Conservation (phyloP, 768 basidiomycete species). For the Leccinum sublutescens region DNA sequence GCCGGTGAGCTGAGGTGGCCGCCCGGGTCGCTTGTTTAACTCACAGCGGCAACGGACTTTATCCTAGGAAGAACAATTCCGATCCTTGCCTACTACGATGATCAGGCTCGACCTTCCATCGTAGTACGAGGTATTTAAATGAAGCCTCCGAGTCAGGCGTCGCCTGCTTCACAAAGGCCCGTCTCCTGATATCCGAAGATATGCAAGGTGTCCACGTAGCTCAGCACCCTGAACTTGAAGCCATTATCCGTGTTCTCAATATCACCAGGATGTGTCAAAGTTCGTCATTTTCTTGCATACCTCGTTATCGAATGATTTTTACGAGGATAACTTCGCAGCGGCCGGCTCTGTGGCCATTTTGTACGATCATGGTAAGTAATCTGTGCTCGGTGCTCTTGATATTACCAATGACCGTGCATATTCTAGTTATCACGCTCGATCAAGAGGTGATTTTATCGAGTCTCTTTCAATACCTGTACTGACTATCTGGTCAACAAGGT, state of each 20-base stretch:
- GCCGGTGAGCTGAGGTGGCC: too few species aligned
- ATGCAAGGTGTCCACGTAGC: neutral
- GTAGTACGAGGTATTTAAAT: neutral
- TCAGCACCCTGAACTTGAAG: neutral
- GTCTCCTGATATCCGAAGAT: neutral
- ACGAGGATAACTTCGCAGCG: neutral
- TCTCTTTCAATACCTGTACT: neutral
- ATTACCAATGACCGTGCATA: neutral
- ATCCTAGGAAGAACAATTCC: too few species aligned
- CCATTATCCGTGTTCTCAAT: neutral
- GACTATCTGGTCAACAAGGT: neutral
- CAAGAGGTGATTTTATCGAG: neutral
- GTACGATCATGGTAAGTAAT: slow-evolving; percentile 1
- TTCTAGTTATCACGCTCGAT: slow-evolving; percentile 5
- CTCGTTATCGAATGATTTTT: neutral
- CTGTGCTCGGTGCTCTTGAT: neutral
- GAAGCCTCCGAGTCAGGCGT: neutral
- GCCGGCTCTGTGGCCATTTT: neutral
- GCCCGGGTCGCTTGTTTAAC: too few species aligned
- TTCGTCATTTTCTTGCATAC: neutral
- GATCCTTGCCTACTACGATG: too few species aligned
- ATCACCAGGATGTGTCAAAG: neutral
- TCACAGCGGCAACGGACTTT: too few species aligned
- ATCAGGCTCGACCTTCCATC: neutral
- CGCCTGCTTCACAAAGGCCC: neutral